These are phyloP conservation scores for Sclerotinia spermophila DNA, from an alignment of 2,329 filamentous ascomycete genomes.

Conservation along the genomic window DNA sequence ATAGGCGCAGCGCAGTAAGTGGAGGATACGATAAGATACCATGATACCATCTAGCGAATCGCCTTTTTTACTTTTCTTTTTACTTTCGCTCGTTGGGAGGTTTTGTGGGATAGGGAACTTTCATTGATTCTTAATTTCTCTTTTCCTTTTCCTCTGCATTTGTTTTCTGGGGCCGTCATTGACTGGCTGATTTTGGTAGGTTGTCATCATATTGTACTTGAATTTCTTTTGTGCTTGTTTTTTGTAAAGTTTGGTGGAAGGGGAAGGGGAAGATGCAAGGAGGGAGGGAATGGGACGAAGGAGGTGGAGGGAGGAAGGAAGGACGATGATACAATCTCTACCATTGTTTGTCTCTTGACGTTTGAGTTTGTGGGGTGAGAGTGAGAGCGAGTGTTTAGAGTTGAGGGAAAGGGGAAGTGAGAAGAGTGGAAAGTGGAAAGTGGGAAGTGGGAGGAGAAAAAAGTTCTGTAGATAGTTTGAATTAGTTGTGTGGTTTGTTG, in stretches of 20 bases:
- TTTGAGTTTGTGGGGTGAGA: background rate
- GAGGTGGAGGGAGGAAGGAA: background rate
- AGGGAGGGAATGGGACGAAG: background rate
- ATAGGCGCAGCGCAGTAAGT: background rate
- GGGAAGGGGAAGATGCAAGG: background rate
- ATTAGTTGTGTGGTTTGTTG: background rate
- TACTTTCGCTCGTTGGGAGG: background rate
- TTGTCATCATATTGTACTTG: background rate
- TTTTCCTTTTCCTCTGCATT: background rate
- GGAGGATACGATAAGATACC: slow-evolving; percentile 14
- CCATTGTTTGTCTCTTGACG: background rate
- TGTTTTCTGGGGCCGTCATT: background rate
- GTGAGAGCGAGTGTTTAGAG: background rate
- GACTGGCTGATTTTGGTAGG: background rate
- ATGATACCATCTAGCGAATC: slow-evolving; percentile 20
- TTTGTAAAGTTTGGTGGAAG: background rate
- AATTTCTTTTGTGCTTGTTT: slow-evolving; percentile 4
- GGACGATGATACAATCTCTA: background rate
- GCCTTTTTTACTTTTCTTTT: background rate
- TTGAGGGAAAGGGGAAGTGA: too few species aligned
- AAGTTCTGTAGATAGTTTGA: background rate
- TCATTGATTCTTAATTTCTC: slow-evolving; percentile 3
- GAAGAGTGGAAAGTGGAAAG: background rate
- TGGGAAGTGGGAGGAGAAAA: background rate
- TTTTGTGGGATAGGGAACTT: background rate